Evolutionary conservation across 192 early-diverging fungal genomes (phyloP).

Genomic region (Haplosporangium gracile): DNA sequence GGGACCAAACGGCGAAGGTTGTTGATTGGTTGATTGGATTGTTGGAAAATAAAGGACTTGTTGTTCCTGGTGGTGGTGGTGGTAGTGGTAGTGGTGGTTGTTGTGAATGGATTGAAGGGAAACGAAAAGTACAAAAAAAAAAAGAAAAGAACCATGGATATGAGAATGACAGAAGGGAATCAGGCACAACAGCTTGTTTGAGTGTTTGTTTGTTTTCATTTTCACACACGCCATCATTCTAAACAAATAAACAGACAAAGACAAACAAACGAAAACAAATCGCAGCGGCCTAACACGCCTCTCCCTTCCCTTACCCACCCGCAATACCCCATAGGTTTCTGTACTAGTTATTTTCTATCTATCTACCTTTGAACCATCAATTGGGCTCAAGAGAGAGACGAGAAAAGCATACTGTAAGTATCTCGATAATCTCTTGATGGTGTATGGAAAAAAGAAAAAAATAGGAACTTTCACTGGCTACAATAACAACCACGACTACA

Average conservation of each 20-base stretch:
- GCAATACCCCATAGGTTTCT: background rate
- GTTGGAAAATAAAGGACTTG: background rate
- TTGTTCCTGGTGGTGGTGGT: background rate
- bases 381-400: background rate
- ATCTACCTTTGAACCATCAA: background rate
- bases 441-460: background rate
- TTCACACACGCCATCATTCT: background rate
- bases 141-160: too few species aligned
- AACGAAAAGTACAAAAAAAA: background rate
- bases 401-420: background rate
- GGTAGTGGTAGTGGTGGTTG: background rate
- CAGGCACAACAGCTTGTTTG: background rate
- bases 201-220: background rate
- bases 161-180: background rate
- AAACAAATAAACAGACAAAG: background rate
- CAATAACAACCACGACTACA: too few species aligned
- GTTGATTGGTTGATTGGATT: background rate
- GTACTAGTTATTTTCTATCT: background rate
- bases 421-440: background rate
- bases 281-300: background rate
- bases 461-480: background rate
- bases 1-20: constrained; percentile 3
- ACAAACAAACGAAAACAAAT: background rate
- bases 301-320: background rate
- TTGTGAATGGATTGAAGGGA: too few species aligned